Evolutionary conservation across 2,329 filamentous ascomycete species (phyloP).

Genomic region (Pseudogymnoascus sp.): DNA sequence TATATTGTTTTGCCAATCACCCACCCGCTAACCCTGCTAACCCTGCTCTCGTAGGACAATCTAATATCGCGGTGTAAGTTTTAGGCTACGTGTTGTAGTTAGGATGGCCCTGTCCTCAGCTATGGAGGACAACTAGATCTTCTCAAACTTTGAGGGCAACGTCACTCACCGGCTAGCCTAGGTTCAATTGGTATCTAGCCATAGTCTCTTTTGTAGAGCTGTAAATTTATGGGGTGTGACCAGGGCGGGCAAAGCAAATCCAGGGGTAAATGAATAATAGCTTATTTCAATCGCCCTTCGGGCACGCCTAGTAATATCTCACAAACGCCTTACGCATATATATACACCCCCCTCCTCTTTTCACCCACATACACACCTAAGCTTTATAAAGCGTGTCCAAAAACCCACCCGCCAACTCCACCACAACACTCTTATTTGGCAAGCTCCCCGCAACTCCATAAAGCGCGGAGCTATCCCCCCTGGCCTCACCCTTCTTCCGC

Average conservation of each 20-base stretch:
- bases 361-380: constrained; percentile 33
- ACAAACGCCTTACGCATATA: neutral
- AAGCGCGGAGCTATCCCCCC: constrained; percentile 75
- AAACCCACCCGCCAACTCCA: constrained; percentile 83
- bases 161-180: no score
- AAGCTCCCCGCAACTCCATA: constrained; percentile 93
- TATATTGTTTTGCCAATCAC: neutral
- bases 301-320: neutral
- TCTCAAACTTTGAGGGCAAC: no score
- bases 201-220: no score
- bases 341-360: neutral
- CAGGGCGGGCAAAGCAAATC: neutral
- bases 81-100: neutral
- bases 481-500: constrained; percentile 54
- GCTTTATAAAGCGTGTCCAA: constrained; percentile 89
- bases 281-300: neutral
- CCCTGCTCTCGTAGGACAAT: neutral
- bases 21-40: neutral
- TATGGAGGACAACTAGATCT: no score
- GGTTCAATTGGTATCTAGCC: no score
- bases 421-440: constrained; percentile 92
- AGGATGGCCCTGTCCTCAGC: no score
- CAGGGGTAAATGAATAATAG: neutral
- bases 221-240: no score
- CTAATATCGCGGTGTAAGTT: neutral